Percentiles rank a stretch among this genome's conserved stretches.
Conservation (phyloP, 106 monocot genomes). For the Dioscorea zingiberensis region DNA sequence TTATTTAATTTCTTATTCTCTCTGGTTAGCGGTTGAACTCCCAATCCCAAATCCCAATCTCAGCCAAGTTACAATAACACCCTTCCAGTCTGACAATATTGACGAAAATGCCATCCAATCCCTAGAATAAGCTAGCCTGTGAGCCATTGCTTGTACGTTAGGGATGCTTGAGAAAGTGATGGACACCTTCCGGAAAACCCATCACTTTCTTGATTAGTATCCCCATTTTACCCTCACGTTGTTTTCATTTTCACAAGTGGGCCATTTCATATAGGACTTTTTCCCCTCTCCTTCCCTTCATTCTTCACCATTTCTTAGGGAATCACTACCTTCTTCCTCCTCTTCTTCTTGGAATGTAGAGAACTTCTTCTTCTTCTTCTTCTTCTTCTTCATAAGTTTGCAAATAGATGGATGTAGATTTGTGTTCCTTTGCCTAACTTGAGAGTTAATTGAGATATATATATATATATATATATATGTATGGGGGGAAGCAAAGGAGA, state of each 20-base stretch:
- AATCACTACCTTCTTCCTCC: neutral
- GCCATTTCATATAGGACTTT: neutral
- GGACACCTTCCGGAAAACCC: neutral
- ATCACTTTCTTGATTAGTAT: neutral
- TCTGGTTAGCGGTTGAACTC: too few species aligned
- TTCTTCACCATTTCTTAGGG: too few species aligned
- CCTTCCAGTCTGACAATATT: neutral
- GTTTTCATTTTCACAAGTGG: neutral
- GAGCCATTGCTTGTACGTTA: neutral
- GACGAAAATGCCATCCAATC: neutral
- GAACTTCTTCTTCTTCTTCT: neutral
- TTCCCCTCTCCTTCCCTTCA: too few species aligned
- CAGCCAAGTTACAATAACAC: neutral
- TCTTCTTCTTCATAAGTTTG: too few species aligned
- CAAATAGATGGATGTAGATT: too few species aligned
- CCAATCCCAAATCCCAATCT: too few species aligned
- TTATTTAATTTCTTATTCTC: too few species aligned
- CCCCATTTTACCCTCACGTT: neutral
- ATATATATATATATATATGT: too few species aligned
- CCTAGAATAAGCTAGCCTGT: too few species aligned
- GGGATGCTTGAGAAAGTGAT: neutral
- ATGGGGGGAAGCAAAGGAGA: slow-evolving; percentile 31
- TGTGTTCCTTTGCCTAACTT: neutral
- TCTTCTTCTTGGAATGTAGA: too few species aligned
- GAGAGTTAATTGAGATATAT: too few species aligned